These are phyloP conservation scores for Hypoxylon sp. DNA, from an alignment of 2,329 filamentous ascomycete genomes.

Conservation along the genomic window DNA sequence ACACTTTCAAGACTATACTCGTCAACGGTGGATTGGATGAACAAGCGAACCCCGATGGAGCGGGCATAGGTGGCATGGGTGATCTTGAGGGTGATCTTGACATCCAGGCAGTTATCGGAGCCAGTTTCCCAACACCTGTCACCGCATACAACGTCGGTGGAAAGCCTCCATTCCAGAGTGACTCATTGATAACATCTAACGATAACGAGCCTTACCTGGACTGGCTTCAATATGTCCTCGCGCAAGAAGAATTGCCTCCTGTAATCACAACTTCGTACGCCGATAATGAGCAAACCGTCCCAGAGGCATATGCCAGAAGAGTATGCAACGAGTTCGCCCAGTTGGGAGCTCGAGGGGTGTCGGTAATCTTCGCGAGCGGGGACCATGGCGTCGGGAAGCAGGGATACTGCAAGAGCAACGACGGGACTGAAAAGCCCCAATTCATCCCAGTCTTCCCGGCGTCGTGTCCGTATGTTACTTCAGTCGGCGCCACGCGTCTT, in stretches of 20 bases:
- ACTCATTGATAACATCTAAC: background rate
- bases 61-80: background rate
- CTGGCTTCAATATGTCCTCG: conserved; percentile 1
- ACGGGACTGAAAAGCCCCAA: conserved; percentile 63
- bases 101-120: background rate
- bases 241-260: background rate
- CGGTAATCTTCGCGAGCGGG: background rate
- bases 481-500: background rate
- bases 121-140: background rate
- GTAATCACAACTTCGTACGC: conserved; percentile 71
- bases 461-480: conserved; percentile 58
- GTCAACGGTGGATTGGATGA: conserved; percentile 61
- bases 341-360: conserved; percentile 62
- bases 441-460: conserved; percentile 69
- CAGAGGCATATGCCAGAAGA: conserved; percentile 68
- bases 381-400: conserved; percentile 41
- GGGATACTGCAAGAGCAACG: conserved; percentile 59
- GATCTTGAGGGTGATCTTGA: background rate
- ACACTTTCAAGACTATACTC: conserved; percentile 51
- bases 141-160: background rate
- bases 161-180: background rate
- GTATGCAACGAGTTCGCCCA: conserved; percentile 75
- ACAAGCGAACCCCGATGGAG: background rate
- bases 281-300: conserved; percentile 76
- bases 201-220: background rate